Base-by-base conservation (phyloP, 495 filamentous ascomycete species). In the Trichoderma virens region DNA sequence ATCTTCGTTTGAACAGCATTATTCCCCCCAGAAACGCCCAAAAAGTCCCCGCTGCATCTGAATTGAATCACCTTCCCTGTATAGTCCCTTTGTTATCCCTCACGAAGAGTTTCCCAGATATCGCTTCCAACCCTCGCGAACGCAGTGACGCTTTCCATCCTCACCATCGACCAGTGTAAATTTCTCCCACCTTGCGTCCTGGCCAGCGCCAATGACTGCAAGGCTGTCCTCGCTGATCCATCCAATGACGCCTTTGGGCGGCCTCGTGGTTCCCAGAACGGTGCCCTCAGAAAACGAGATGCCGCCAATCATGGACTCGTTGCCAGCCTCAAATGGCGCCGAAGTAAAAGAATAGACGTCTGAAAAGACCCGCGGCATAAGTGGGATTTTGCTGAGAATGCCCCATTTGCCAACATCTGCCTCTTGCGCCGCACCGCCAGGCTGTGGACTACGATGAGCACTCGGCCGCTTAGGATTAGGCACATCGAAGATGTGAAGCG, bases 401-500 rank as follows among this genome's bases (percentile, higher is more conserved):
- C 90, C 90, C 90, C 89, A 93, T 77, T 92, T 93, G 35, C 86
- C 84, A 8, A 76, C 74, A 16, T 79, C 76, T 39, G 80, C 79
- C 32, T 83, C 85, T 4, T 67, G 45, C 18, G 62, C 62, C 43
- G 63, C 60, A 18, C 65, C 41, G 39, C 30, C 3, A 3, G 5
- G 59, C 32, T 32, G 31, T 18, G 30, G 23, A 60, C 61, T 25
- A 76, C 27, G 28, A 84, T 88, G 74, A 86, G 92, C 71, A 90
- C 89, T 62, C 88, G 85, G 64, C 84, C 71, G 73, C 60, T 71
- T 76, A 65, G 78, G 79, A 45, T 62, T 35, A 20, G 77, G 81
- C 30, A 82, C 77, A 69, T 97, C 91, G 71, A 97, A 98, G 45
- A 98, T 85, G 75, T 98, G 94, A 20, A 98, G 76, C 3, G 92